These are phyloP conservation scores for Cupressus sempervirens DNA, from an alignment of 75 land plant species.

Conservation along the genomic window DNA sequence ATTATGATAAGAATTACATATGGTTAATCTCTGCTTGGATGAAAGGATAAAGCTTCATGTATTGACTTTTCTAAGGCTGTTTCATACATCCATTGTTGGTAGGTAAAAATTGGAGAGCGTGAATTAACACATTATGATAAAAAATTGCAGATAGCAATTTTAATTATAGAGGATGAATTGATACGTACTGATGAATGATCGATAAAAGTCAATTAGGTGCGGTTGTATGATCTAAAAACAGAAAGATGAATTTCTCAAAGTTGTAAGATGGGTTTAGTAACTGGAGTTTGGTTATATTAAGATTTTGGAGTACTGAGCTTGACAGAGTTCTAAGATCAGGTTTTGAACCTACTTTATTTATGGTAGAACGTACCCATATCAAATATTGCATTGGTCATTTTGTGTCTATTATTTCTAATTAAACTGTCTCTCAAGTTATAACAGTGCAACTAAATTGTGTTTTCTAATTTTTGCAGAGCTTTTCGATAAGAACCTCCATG, in stretches of 20 bases:
- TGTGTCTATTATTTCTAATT: too few species aligned
- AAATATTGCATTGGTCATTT: too few species aligned
- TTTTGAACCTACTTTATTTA: too few species aligned
- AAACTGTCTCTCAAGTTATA: too few species aligned
- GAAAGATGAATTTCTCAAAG: too few species aligned
- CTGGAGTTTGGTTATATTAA: neutral
- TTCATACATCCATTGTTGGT: neutral
- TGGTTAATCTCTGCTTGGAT: neutral
- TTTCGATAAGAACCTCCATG: neutral
- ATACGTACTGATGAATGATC: neutral
- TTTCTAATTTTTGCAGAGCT: neutral
- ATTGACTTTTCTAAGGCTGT: neutral
- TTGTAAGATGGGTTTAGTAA: neutral
- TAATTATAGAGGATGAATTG: neutral
- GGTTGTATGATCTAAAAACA: too few species aligned
- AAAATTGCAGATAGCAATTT: neutral
- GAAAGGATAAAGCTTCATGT: neutral
- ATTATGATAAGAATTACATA: too few species aligned
- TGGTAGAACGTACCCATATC: too few species aligned
- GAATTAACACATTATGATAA: neutral
- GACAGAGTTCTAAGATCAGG: neutral
- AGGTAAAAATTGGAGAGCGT: neutral
- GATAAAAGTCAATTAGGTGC: too few species aligned
- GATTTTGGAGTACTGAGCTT: neutral
- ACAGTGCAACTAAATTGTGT: too few species aligned